Evolutionary conservation across 192 early-diverging fungal genomes (phyloP).

Genomic region (Mortierella alpina): DNA sequence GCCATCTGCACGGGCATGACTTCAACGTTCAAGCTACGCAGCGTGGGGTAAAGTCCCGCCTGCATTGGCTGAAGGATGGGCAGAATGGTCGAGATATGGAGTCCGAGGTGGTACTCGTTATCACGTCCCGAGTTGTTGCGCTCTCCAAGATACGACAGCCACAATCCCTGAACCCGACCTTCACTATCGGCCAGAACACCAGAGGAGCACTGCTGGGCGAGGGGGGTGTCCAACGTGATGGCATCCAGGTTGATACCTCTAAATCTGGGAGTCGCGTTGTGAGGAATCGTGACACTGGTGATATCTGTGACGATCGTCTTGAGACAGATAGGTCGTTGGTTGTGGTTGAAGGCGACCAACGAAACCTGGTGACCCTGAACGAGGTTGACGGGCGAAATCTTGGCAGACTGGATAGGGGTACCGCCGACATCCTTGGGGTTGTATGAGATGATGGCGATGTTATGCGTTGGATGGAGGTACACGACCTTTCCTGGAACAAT

Average conservation of each 20-base stretch:
- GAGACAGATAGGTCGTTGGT: constrained; percentile 68
- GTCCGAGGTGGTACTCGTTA: constrained; percentile 70
- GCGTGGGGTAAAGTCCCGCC: constrained; percentile 60
- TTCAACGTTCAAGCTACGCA: constrained; percentile 73
- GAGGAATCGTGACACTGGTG: constrained; percentile 66
- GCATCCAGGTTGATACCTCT: constrained; percentile 83
- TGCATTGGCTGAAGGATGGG: constrained; percentile 65
- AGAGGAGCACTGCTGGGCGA: constrained; percentile 81
- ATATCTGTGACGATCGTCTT: constrained; percentile 73
- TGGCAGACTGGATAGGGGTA: constrained; percentile 74
- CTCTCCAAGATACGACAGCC: constrained; percentile 82
- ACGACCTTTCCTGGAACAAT: constrained; percentile 84
- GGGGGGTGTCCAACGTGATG: constrained; percentile 84
- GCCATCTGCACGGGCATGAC: constrained; percentile 67
- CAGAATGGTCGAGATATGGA: constrained; percentile 64
- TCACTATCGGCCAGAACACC: constrained; percentile 76
- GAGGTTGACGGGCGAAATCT: constrained; percentile 66
- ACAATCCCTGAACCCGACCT: constrained; percentile 77
- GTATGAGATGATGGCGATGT: constrained; percentile 86
- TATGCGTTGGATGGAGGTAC: constrained; percentile 91
- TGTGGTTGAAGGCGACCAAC: constrained; percentile 68
- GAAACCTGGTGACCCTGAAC: constrained; percentile 73
- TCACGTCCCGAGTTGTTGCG: constrained; percentile 71
- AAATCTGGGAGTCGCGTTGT: constrained; percentile 54
- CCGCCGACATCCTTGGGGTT: constrained; percentile 82